Evolutionary conservation across 2,329 filamentous ascomycete genomes (phyloP).

Genomic region (Drechslerella dactyloides): DNA sequence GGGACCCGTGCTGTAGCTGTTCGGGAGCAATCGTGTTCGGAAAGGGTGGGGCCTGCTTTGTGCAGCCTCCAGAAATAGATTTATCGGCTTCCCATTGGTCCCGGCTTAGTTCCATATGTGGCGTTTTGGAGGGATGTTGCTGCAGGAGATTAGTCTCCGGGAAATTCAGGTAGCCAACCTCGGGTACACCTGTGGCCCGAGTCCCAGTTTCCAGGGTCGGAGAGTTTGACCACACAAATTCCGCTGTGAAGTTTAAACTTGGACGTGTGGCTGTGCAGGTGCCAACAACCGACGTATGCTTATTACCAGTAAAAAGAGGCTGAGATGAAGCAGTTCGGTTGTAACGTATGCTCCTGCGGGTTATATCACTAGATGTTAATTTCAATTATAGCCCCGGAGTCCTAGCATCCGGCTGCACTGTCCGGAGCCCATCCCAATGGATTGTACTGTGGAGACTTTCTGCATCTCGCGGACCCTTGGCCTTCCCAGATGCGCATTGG

Average conservation of each 20-base stretch:
- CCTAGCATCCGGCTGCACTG: background rate
- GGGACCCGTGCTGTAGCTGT: slow-evolving; percentile 20
- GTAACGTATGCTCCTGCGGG: slow-evolving; percentile 1
- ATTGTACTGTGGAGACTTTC: background rate
- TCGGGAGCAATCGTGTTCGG: slow-evolving; percentile 40
- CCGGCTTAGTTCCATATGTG: slow-evolving; percentile 17
- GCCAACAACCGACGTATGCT: slow-evolving; percentile 33
- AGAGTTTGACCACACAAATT: slow-evolving; percentile 16
- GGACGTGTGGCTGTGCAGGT: slow-evolving; percentile 43
- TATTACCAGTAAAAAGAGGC: slow-evolving; percentile 14
- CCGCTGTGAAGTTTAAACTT: slow-evolving; percentile 27
- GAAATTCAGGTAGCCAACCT: slow-evolving; percentile 36
- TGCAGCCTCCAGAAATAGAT: slow-evolving; percentile 26
- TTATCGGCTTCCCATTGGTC: slow-evolving; percentile 35
- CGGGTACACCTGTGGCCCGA: slow-evolving; percentile 33
- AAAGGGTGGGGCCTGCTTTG: slow-evolving; percentile 44
- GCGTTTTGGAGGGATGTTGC: slow-evolving; percentile 27
- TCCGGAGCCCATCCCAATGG: background rate
- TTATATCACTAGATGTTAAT: slow-evolving; percentile 6
- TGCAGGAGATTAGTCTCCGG: slow-evolving; percentile 36
- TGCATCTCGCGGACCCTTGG: background rate
- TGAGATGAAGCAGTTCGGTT: slow-evolving; percentile 16
- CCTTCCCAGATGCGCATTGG: background rate
- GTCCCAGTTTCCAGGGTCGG: slow-evolving; percentile 47
- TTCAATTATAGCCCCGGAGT: background rate